Conservation (phyloP, 1,139 yeast genomes). For the Scheffersomyces segobiensis region DNA sequence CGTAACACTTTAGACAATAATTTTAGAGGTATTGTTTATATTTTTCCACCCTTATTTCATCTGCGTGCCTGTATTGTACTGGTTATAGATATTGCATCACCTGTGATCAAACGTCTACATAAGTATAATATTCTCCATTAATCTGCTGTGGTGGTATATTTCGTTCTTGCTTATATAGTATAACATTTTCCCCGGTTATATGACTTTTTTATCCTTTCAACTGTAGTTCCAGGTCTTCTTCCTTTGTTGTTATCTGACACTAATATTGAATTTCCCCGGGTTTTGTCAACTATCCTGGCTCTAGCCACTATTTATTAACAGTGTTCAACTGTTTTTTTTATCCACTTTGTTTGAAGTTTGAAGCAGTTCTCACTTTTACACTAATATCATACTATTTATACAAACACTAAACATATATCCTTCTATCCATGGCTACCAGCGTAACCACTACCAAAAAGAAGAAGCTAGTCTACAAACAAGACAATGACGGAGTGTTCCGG, state of each 20-base stretch:
- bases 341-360: too few relatives aligned
- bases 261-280: not conserved
- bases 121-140: not conserved
- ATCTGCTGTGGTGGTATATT: not conserved
- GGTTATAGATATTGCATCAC: not conserved
- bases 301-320: not conserved
- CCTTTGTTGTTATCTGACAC: too few relatives aligned
- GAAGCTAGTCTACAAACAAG: slow-evolving; percentile 41
- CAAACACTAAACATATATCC: not conserved
- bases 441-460: slow-evolving; percentile 19
- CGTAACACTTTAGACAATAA: not conserved
- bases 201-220: not conserved
- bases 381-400: not conserved
- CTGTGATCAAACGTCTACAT: not conserved
- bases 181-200: not conserved
- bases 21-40: not conserved
- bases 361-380: not conserved
- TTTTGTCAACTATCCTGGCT: not conserved
- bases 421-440: slow-evolving; percentile 9
- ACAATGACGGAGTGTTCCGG: slow-evolving; percentile 45
- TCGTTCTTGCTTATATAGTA: not conserved
- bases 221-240: not conserved
- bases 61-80: not conserved
- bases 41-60: not conserved
- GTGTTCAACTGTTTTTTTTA: not conserved